These are phyloP conservation scores for Brassica balearica DNA, from an alignment of 441 rosid species.

Conservation along the genomic window DNA sequence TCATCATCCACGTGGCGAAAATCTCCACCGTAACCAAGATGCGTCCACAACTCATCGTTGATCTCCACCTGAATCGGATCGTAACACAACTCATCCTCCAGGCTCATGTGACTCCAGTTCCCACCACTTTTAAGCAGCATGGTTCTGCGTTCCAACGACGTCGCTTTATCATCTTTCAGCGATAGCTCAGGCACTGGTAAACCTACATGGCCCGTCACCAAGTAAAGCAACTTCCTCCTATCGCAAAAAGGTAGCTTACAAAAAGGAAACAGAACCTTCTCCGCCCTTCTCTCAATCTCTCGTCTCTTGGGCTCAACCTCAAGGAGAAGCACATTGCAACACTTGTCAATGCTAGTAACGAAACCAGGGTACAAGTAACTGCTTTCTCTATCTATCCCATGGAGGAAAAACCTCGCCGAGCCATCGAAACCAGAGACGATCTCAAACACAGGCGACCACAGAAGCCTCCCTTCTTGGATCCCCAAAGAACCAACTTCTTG, in stretches of 20 bases:
- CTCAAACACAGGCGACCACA: constrained; percentile 89
- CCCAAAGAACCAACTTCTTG: constrained; percentile 85
- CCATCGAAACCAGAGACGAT: constrained; percentile 66
- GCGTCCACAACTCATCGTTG: constrained; percentile 55
- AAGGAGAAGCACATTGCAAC: constrained; percentile 74
- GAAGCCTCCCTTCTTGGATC: constrained; percentile 70
- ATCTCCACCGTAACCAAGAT: constrained; percentile 49
- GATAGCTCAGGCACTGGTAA: constrained; percentile 41
- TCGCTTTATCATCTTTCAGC: no score
- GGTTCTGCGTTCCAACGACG: no score
- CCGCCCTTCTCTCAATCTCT: constrained; percentile 45
- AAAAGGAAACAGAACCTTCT: constrained; percentile 58
- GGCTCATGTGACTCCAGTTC: constrained; percentile 36
- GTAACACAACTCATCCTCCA: constrained; percentile 49
- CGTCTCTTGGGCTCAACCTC: constrained; percentile 72
- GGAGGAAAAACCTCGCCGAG: constrained; percentile 63
- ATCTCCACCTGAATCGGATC: constrained; percentile 56
- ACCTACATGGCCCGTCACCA: constrained; percentile 59
- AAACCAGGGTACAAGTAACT: constrained; percentile 73
- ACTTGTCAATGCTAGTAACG: constrained; percentile 53
- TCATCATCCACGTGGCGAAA: constrained; percentile 43
- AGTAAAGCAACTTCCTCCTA: constrained; percentile 73
- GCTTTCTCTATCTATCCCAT: constrained; percentile 66
- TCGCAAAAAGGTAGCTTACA: constrained; percentile 64
- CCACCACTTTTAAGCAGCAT: constrained; percentile 38